Percentiles rank a stretch among this genome's conserved stretches.
These are phyloP conservation scores for Aspergillus taichungensis DNA, from an alignment of 495 filamentous ascomycete species.

Conservation along the genomic window DNA sequence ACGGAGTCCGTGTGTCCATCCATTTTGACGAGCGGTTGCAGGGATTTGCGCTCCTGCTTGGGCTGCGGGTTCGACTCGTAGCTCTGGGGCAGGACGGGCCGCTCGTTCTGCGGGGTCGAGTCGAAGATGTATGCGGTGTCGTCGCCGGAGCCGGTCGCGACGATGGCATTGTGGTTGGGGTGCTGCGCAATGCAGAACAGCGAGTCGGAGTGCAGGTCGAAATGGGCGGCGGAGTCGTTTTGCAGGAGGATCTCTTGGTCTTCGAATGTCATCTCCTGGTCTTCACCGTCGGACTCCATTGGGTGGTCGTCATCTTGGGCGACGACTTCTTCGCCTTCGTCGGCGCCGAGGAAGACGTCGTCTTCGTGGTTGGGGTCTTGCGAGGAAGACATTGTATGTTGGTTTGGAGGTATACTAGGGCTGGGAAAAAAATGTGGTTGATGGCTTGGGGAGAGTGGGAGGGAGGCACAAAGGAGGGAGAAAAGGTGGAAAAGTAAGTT, in stretches of 20 bases:
- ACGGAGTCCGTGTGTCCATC: slow-evolving; percentile 87
- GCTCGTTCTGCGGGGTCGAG: slow-evolving; percentile 48
- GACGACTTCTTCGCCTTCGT: slow-evolving; percentile 64
- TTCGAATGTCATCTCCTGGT: slow-evolving; percentile 54
- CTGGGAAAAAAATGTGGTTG: not conserved
- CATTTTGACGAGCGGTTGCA: slow-evolving; percentile 57
- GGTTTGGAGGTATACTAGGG: not conserved
- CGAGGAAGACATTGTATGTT: slow-evolving; percentile 34
- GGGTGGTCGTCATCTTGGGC: slow-evolving; percentile 59
- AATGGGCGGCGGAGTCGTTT: slow-evolving; percentile 88
- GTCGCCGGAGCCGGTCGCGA: slow-evolving; percentile 84
- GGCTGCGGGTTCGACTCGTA: slow-evolving; percentile 61
- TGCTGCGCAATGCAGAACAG: slow-evolving; percentile 93
- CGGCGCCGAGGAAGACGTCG: slow-evolving; percentile 52
- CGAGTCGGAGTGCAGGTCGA: slow-evolving; percentile 77
- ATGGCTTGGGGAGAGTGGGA: too few species aligned
- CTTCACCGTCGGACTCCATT: slow-evolving; percentile 57
- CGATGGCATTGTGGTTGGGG: slow-evolving; percentile 63
- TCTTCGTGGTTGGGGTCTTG: slow-evolving; percentile 42
- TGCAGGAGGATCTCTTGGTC: slow-evolving; percentile 67
- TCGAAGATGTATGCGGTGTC: slow-evolving; percentile 76
- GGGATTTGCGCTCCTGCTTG: slow-evolving; percentile 45
- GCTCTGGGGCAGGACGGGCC: slow-evolving; percentile 61
- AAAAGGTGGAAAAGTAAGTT: not conserved
- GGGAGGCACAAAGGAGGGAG: too few species aligned